A percentile compares a stretch with the other conserved stretches of the same genome.
phyloP scores from a whole-genome alignment of 768 basidiomycete species.

The Clavaria fumosa region DNA sequence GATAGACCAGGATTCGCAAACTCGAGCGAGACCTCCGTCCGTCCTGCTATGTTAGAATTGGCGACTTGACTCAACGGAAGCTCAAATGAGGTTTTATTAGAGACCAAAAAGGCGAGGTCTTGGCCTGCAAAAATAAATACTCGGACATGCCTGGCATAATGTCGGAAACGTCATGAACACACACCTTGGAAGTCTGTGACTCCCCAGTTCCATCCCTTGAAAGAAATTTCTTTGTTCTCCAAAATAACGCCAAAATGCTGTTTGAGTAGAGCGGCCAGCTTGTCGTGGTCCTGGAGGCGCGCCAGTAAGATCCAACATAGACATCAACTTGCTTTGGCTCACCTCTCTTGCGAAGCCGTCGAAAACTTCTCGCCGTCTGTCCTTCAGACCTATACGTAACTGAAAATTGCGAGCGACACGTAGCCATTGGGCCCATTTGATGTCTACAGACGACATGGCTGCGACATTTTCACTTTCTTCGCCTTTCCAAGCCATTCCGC shows the following conservation, averaged over 20 bases:
- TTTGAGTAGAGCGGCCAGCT: constrained; percentile 64
- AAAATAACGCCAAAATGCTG: constrained; percentile 76
- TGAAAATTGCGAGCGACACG: constrained; percentile 89
- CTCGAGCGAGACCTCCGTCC: constrained; percentile 98
- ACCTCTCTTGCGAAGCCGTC: constrained; percentile 92
- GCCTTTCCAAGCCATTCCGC: constrained; percentile 92
- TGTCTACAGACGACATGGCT: constrained; percentile 51
- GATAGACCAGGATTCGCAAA: constrained; percentile 45
- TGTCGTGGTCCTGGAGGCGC: constrained; percentile 90
- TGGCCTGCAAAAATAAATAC: constrained; percentile 36
- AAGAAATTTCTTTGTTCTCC: constrained; percentile 72
- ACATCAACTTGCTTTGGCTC: constrained; percentile 3
- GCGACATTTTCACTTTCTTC: constrained; percentile 47
- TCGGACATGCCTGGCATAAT: not conserved
- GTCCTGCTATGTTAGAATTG: constrained; percentile 95
- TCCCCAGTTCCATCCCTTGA: constrained; percentile 99
- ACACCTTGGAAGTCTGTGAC: constrained; percentile 84
- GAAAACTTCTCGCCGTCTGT: constrained; percentile 68
- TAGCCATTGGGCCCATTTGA: constrained; percentile 85
- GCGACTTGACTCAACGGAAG: constrained; percentile 75
- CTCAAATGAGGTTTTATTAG: constrained; percentile 79
- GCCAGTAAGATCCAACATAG: not conserved
- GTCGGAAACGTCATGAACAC: constrained; percentile 9
- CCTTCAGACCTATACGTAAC: constrained; percentile 68
- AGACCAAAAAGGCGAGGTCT: constrained; percentile 83